Percentiles rank a stretch among this genome's conserved stretches.
These are phyloP conservation scores for Tinospora cordifolia DNA, from an alignment of 164 flowering plant species.

Conservation along the genomic window DNA sequence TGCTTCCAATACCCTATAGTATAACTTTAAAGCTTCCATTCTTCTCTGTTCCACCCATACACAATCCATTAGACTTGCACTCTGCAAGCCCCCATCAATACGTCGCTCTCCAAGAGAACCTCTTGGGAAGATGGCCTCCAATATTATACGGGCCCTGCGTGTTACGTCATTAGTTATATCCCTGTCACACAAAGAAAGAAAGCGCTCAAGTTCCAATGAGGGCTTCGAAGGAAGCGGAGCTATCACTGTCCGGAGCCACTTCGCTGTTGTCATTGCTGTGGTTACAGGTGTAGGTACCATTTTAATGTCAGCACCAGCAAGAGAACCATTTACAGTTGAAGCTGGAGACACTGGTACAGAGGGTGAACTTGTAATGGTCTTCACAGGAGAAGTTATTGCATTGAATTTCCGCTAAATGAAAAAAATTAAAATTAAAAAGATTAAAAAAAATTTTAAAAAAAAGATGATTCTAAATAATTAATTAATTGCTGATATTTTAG, in stretches of 20 bases:
- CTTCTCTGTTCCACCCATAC: constrained; percentile 92
- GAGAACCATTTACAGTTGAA: constrained; percentile 39
- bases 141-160: constrained; percentile 70
- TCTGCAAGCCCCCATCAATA: constrained; percentile 43
- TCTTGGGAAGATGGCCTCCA: constrained; percentile 89
- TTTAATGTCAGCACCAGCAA: constrained; percentile 30
- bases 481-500: not conserved
- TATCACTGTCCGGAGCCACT: constrained; percentile 85
- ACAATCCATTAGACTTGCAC: constrained; percentile 66
- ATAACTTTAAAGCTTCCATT: constrained; percentile 72
- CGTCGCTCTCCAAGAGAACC: constrained; percentile 49
- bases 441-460: too few relatives aligned
- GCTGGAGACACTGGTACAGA: constrained; percentile 54
- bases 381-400: constrained; percentile 55
- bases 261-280: constrained; percentile 97
- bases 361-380: constrained; percentile 57
- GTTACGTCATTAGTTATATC: constrained; percentile 60
- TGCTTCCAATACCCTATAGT: constrained; percentile 82
- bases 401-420: constrained; percentile 61
- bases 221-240: constrained; percentile 86
- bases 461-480: not conserved
- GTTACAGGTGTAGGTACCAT: constrained; percentile 80
- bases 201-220: constrained; percentile 55
- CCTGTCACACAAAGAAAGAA: constrained; percentile 67
- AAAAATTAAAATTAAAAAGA: too few relatives aligned